Evolutionary conservation across 768 basidiomycete genomes (phyloP), one percentile per base, ranked within the genome.

Genomic region (Pisolithus tinctorius): DNA sequence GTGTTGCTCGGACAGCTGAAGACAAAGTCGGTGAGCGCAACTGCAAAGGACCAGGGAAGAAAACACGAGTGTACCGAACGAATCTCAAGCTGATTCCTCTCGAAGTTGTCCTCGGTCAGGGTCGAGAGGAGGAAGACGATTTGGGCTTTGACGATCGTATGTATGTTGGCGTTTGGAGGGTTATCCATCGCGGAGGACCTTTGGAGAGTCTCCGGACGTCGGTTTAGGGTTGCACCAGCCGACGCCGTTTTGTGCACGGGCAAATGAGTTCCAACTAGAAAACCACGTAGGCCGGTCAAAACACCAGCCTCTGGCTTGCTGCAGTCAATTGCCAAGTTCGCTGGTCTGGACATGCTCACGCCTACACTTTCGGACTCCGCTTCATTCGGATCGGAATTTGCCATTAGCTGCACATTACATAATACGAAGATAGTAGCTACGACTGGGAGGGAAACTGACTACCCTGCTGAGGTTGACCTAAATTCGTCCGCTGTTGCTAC

Each of bases 111-210:
- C 72, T 98, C 95, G 53, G 91, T 93, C 55, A 98, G 82, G 26
- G 93, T 97, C 27, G 91, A 93, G 58, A 99, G 80, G 52, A 97
- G 79, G 72, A 99, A 98, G 59, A 95, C 93, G 65, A 99, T 94
- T 77, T 99, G 94, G 54, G 94, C 88, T 72, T 89, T 90, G 74
- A 93, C 90, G 69, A 92, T 92, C 66, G 88, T 91, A 70, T 90
- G 84, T 65, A 92, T 89, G 69, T 88, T 89, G 67, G 85, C 83
- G 66, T 70, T 84, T 71, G 85, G 81, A 77, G 86, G 81, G 67
- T 81, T 86, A 75, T 89, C 88, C 88, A 88, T 89, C 72, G 84
- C 80, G 74, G 84, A 83, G 61, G 75, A 74, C 84, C 86, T 83
- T 75, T 78, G 77, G 71, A 81, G 78, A 71, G 82, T 82, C 79